phyloP scores from a whole-genome alignment of 1,284 basidiomycete genomes.

The Malassezia caprae region DNA sequence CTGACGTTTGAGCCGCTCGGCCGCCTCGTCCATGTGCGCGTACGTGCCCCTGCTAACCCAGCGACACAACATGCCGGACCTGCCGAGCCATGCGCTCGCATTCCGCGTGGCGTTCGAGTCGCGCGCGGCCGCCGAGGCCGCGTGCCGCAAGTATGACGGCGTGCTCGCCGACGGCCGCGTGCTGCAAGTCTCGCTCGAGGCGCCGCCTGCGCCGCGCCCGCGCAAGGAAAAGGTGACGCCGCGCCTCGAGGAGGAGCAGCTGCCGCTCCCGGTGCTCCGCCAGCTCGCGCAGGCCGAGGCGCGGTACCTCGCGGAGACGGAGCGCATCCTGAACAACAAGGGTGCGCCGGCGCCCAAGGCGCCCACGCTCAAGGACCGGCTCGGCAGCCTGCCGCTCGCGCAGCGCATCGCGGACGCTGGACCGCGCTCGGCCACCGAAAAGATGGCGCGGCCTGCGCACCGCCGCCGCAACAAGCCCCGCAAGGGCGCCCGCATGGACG shows the following conservation, averaged over 20 bases:
- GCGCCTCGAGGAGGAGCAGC: conserved; percentile 3
- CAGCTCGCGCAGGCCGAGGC: conserved; percentile 18
- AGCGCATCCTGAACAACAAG: conserved; percentile 6
- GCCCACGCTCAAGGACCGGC: conserved; percentile 11
- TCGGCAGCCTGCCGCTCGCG: conserved; percentile 12
- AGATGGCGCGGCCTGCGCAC: neutral
- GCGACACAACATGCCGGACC: conserved; percentile 17
- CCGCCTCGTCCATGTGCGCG: conserved; percentile 25
- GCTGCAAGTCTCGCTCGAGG: conserved; percentile 24
- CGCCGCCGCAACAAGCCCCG: neutral
- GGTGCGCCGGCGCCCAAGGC: neutral
- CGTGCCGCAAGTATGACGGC: conserved; percentile 38
- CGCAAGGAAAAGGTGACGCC: neutral
- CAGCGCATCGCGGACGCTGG: conserved; percentile 7
- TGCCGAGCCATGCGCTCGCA: conserved; percentile 30
- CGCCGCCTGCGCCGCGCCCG: neutral
- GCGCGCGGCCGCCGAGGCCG: conserved; percentile 24
- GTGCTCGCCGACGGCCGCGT: conserved; percentile 43
- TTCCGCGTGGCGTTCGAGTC: conserved; percentile 38
- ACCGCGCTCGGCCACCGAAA: neutral
- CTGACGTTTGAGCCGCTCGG: conserved; percentile 41
- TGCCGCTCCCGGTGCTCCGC: conserved; percentile 11
- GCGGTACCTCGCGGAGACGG: conserved; percentile 9
- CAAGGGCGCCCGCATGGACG: conserved; percentile 9
- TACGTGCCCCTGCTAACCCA: neutral